Base-by-base conservation (phyloP, 306 rosid species). In the Sphenostylis stenocarpa region DNA sequence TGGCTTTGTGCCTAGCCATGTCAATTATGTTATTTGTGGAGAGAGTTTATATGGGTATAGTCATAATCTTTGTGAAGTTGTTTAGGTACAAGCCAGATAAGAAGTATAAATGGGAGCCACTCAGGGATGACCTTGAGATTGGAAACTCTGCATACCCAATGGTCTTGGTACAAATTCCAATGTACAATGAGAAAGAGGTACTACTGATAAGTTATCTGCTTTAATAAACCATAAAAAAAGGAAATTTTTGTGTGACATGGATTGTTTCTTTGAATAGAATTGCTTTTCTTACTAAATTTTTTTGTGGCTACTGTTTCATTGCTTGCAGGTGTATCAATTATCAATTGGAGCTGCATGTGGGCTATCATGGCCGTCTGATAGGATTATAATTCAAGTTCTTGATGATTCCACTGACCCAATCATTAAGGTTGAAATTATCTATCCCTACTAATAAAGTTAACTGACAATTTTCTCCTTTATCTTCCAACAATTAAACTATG, bases 21-120 rank as follows among this genome's bases (percentile, higher is more conserved):
- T 94, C 97, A 1, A 4, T 85, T 53, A 89, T 92, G 98, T 86
- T 94, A 2, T 90, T 94, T 72, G 45, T 87, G 23, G 98, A 94
- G 76, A 87, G 89, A 70, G 89, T 94, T 39, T 92, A 92, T 75
- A 90, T 94, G 98, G 98, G 92, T 1, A 28, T 94, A 23, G 89
- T 89, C 41, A 89, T 94, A 7, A 17, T 79, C 15, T 70, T 87
- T 51, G 66, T 94, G 23, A 94, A 87, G 87, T 58, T 90, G 72
- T 85, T 83, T 71, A 72, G 89, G 10, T 62, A 69, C 56, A 85
- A 52, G 14, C 95, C 97, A 7, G 85, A 89, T 65, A 94, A 87
- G 71, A 77, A 72, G 52, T 92, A 90, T 84, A 94, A 90, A 77
- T 92, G 96, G 92, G 96, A 89, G 73, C 72, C 96, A 5, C 76